Conservation (phyloP, 75 land plant species). For the Selaginella moellendorffii region DNA sequence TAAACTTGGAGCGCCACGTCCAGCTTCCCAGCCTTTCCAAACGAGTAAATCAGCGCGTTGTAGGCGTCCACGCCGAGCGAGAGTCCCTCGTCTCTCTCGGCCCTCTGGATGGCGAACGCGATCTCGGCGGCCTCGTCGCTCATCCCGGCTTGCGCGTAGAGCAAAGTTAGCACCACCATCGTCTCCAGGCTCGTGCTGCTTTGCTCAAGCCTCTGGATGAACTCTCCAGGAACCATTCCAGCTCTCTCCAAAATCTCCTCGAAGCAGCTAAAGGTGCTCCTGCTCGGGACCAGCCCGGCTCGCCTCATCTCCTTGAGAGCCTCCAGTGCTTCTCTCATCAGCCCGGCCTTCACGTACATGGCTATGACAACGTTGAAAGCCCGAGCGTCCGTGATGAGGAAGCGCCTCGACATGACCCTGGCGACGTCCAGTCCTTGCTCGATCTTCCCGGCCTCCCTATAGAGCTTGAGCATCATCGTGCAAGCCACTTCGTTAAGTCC, state of each 20-base stretch:
- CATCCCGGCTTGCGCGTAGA: slow-evolving; percentile 47
- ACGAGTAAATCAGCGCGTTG: slow-evolving; percentile 59
- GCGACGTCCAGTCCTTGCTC: slow-evolving; percentile 52
- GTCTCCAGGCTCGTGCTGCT: neutral
- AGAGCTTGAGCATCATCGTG: slow-evolving; percentile 59
- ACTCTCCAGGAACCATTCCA: too few species aligned
- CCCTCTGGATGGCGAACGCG: neutral
- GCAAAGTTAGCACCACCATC: neutral
- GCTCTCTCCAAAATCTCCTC: slow-evolving; percentile 17
- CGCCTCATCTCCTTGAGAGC: slow-evolving; percentile 37
- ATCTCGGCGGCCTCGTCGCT: slow-evolving; percentile 36
- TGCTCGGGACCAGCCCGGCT: slow-evolving; percentile 33
- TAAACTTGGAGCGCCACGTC: slow-evolving; percentile 50
- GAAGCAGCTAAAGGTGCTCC: slow-evolving; percentile 37
- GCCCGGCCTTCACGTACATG: slow-evolving; percentile 36
- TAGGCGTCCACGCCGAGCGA: slow-evolving; percentile 35
- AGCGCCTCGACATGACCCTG: slow-evolving; percentile 39
- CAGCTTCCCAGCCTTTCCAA: slow-evolving; percentile 38
- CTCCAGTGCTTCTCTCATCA: slow-evolving; percentile 34
- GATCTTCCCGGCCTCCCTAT: slow-evolving; percentile 53
- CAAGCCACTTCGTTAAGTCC: slow-evolving; percentile 57
- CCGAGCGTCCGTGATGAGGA: slow-evolving; percentile 28
- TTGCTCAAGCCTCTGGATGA: neutral
- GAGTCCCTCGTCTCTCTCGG: slow-evolving; percentile 12
- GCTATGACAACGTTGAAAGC: slow-evolving; percentile 51